phyloP scores from a whole-genome alignment of 108 stramenopile genomes.

The Nitzschia putrida region DNA sequence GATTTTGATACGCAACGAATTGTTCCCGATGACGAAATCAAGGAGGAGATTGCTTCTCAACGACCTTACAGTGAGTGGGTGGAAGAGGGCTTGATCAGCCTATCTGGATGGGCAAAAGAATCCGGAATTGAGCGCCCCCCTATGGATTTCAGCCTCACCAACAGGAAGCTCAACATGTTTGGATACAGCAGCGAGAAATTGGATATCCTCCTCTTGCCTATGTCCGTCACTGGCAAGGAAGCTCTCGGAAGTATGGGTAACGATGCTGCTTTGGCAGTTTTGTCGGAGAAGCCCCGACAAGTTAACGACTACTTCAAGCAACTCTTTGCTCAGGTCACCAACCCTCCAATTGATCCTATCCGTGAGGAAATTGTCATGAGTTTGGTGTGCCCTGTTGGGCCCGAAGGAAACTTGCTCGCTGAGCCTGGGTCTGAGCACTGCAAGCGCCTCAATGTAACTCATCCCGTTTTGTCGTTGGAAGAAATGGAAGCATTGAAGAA shows the following conservation, averaged over 20 bases:
- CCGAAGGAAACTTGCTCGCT: slow-evolving; percentile 88
- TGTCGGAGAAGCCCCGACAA: slow-evolving; percentile 91
- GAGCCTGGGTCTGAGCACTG: slow-evolving; percentile 76
- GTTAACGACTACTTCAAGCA: slow-evolving; percentile 98
- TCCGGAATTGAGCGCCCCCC: slow-evolving; percentile 37
- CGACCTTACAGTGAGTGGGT: slow-evolving; percentile 93
- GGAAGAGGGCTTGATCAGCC: slow-evolving; percentile 69
- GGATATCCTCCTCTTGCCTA: slow-evolving; percentile 93
- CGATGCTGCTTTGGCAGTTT: slow-evolving; percentile 94
- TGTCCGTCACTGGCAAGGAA: slow-evolving; percentile 93
- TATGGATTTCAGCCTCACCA: slow-evolving; percentile 78
- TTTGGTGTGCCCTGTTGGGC: slow-evolving; percentile 93
- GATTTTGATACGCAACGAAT: slow-evolving; percentile 93
- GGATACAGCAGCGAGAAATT: slow-evolving; percentile 93
- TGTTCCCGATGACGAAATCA: slow-evolving; percentile 95
- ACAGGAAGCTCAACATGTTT: slow-evolving; percentile 86
- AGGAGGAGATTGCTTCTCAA: slow-evolving; percentile 86
- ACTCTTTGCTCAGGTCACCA: slow-evolving; percentile 98
- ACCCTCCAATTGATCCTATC: slow-evolving; percentile 98
- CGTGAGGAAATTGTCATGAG: slow-evolving; percentile 98
- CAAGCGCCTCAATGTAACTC: slow-evolving; percentile 81
- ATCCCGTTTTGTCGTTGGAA: slow-evolving; percentile 91
- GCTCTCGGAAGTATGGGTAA: slow-evolving; percentile 97
- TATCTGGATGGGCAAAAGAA: slow-evolving; percentile 71
- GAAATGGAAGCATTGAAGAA: slow-evolving; percentile 94